Conservation (phyloP, 2,329 filamentous ascomycete species). For the Pseudocercospora musae region DNA sequence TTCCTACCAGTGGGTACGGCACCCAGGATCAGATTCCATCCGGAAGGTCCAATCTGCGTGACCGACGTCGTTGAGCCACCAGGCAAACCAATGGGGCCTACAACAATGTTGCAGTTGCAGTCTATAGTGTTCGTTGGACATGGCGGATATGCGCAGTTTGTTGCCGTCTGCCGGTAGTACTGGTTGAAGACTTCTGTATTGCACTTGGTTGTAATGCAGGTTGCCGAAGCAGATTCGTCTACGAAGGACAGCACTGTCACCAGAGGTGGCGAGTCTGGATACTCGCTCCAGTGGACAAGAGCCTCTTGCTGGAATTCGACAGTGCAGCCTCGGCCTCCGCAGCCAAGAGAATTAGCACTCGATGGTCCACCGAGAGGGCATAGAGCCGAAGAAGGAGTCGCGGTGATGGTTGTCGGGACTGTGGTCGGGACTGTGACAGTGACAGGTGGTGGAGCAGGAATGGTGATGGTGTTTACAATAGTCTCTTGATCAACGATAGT, state of each 20-base stretch:
- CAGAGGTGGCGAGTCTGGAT: slow-evolving; percentile 10
- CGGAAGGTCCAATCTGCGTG: slow-evolving; percentile 20
- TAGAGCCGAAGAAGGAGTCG: too few relatives aligned
- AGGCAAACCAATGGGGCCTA: slow-evolving; percentile 20
- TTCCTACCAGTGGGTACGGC: slow-evolving; percentile 17
- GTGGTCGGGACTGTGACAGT: background rate
- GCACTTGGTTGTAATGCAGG: slow-evolving; percentile 25
- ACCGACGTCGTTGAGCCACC: slow-evolving; percentile 19
- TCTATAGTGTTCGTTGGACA: slow-evolving; percentile 26
- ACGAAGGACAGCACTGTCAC: slow-evolving; percentile 19
- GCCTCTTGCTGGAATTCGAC: slow-evolving; percentile 21
- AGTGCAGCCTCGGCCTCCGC: slow-evolving; percentile 16
- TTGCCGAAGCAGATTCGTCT: slow-evolving; percentile 14
- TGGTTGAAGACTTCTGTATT: slow-evolving; percentile 20
- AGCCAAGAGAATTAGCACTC: slow-evolving; percentile 6
- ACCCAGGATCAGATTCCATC: slow-evolving; percentile 25
- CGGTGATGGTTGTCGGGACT: background rate
- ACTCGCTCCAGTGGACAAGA: slow-evolving; percentile 19
- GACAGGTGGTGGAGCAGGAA: background rate
- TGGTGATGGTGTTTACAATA: background rate
- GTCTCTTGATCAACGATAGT: background rate
- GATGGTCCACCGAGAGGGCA: too few relatives aligned
- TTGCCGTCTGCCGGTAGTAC: slow-evolving; percentile 16
- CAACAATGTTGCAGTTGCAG: slow-evolving; percentile 24
- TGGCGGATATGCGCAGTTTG: slow-evolving; percentile 21